Conservation (phyloP, 2,329 filamentous ascomycete genomes). For the Seiridium unicorne region DNA sequence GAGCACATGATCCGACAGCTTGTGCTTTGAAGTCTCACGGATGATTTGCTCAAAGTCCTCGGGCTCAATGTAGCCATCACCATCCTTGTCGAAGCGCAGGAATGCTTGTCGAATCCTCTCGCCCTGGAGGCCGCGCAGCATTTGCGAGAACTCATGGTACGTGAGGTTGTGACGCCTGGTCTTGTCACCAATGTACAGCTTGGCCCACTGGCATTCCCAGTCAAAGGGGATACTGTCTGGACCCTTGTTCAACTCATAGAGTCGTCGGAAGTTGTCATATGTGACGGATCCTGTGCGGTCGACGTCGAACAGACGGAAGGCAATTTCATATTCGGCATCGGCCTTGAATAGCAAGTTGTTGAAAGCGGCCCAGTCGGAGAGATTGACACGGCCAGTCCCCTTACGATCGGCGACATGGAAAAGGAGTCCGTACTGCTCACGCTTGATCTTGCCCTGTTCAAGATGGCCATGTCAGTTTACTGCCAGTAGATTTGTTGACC, state of each 20-base stretch:
- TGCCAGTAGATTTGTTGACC: constrained; percentile 6
- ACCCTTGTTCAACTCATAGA: constrained; percentile 90
- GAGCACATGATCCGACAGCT: constrained; percentile 93
- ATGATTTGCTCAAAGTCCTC: constrained; percentile 98
- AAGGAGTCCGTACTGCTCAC: constrained; percentile 91
- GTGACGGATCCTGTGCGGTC: constrained; percentile 82
- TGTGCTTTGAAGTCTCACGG: constrained; percentile 86
- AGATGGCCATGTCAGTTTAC: constrained; percentile 8
- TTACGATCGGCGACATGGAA: constrained; percentile 87
- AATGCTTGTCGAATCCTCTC: constrained; percentile 96
- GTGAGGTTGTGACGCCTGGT: constrained; percentile 88
- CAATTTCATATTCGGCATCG: constrained; percentile 98
- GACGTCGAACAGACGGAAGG: constrained; percentile 92
- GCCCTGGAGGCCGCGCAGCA: constrained; percentile 93
- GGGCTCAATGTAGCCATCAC: constrained; percentile 91
- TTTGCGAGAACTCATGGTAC: constrained; percentile 96
- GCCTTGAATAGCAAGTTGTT: constrained; percentile 92
- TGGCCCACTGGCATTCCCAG: constrained; percentile 96
- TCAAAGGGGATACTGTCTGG: constrained; percentile 85
- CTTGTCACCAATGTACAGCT: constrained; percentile 86
- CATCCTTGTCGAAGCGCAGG: constrained; percentile 84
- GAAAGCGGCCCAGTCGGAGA: constrained; percentile 89
- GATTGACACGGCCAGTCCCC: constrained; percentile 67
- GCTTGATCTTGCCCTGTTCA: constrained; percentile 92
- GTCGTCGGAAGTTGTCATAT: constrained; percentile 80